phyloP scores from a whole-genome alignment of 2,329 filamentous ascomycete genomes.

The Aureobasidium lini region DNA sequence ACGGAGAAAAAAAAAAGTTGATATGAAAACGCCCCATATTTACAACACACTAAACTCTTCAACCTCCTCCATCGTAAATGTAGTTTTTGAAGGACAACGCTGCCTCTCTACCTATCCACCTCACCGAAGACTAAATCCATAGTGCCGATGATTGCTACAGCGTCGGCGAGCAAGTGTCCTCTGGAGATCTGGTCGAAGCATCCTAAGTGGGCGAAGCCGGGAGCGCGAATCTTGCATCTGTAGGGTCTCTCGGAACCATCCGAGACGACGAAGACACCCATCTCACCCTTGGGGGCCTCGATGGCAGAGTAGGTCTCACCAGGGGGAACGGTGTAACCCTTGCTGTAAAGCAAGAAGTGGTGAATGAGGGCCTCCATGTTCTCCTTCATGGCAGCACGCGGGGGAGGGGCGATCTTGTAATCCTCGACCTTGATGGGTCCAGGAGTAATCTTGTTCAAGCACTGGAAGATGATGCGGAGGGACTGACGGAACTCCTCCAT shows the following conservation, averaged over 20 bases:
- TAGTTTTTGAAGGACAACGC: not conserved
- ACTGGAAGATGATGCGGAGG: slow-evolving; percentile 96
- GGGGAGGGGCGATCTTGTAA: slow-evolving; percentile 95
- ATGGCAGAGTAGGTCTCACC: slow-evolving; percentile 98
- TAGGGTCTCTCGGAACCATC: slow-evolving; percentile 96
- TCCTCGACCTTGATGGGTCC: slow-evolving; percentile 94
- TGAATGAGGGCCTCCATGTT: slow-evolving; percentile 99
- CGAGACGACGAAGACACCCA: slow-evolving; percentile 94
- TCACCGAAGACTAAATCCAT: slow-evolving; percentile 70
- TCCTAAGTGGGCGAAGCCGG: slow-evolving; percentile 88
- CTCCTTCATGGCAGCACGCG: slow-evolving; percentile 98
- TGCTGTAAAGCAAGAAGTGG: slow-evolving; percentile 97
- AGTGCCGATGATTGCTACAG: slow-evolving; percentile 81
- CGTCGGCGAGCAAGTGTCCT: slow-evolving; percentile 91
- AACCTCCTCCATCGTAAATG: not conserved
- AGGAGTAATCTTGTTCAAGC: slow-evolving; percentile 96
- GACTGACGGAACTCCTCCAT: slow-evolving; percentile 99
- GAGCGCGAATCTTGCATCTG: slow-evolving; percentile 93
- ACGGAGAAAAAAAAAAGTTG: not conserved
- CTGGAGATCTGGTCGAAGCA: slow-evolving; percentile 90
- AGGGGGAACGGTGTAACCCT: slow-evolving; percentile 93
- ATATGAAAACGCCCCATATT: slow-evolving; percentile 11
- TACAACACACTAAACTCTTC: not conserved
- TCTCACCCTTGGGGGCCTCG: slow-evolving; percentile 99
- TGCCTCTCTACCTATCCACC: slow-evolving; percentile 20